Evolutionary conservation across 441 rosid genomes (phyloP).

Genomic region (Syzygium malaccense): DNA sequence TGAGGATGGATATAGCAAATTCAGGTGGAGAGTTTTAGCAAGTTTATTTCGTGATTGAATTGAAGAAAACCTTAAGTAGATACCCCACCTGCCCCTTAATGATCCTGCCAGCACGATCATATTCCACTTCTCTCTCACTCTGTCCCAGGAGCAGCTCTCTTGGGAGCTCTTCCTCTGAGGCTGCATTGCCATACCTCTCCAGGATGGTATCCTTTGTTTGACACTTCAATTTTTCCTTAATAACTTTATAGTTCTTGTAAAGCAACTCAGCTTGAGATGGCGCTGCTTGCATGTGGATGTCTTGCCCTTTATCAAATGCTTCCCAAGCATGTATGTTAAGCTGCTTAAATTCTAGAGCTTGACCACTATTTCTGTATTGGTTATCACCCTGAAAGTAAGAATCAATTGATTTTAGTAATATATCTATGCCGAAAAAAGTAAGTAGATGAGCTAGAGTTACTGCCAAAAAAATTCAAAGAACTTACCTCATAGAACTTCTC

Average conservation of each 20-base stretch:
- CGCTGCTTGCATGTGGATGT: conserved; percentile 88
- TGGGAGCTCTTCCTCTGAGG: conserved; percentile 61
- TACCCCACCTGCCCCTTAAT: conserved; percentile 48
- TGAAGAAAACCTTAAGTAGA: neutral
- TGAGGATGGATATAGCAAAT: neutral
- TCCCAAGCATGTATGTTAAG: conserved; percentile 75
- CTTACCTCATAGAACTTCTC: conserved; percentile 51
- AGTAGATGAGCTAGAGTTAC: neutral
- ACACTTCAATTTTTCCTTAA: conserved; percentile 60
- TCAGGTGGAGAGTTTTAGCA: neutral
- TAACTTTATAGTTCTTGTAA: conserved; percentile 51
- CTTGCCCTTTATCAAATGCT: conserved; percentile 91
- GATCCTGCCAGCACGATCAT: conserved; percentile 55
- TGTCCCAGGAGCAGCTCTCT: conserved; percentile 69
- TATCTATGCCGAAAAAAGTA: neutral
- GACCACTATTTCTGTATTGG: conserved; percentile 73
- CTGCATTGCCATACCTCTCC: conserved; percentile 88
- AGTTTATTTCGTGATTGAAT: neutral
- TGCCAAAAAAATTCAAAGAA: neutral
- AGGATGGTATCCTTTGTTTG: conserved; percentile 59
- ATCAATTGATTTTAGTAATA: neutral
- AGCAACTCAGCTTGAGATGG: conserved; percentile 87
- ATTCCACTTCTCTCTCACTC: conserved; percentile 70
- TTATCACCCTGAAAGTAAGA: conserved; percentile 65
- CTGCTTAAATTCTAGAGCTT: conserved; percentile 86